Base-by-base conservation (phyloP, 2,329 filamentous ascomycete species). In the Cercospora beticola region DNA sequence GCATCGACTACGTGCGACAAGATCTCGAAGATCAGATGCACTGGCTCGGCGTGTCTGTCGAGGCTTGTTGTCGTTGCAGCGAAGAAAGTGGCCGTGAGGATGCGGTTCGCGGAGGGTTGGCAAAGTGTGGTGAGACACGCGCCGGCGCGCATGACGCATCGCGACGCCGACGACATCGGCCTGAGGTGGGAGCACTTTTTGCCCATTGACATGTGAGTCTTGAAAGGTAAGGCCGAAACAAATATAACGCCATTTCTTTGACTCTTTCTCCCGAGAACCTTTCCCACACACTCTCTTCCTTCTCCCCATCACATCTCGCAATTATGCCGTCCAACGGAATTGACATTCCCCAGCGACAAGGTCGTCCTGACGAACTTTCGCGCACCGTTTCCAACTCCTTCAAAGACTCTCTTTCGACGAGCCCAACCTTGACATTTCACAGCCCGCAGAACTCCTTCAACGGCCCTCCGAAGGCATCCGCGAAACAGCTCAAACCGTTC, bases 401-500 rank as follows among this genome's bases (percentile, higher is more conserved):
- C 66, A 73, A 72, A 56, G 70, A 73, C 56, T 83, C 89, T 77
- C 88, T 93, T 71, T 93, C 91, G 33, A 89, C 87, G 59, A 95
- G 93, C 64, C 93, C 94, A 30, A 86, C 85, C 58, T 85, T 90
- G 57, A 88, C 88, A 62, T 94, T 95, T 80, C 86, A 91, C 77
- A 94, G 92, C 72, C 90, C 90, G 36, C 83, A 88, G 40, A 86
- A 89, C 82, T 83, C 85, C 73, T 78, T 75, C 69, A 81, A 70
- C 73, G 77, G 67, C 72, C 77, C 62, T 60, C 74, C 60, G 82
- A 71, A 83, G 76, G 67, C 81, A 78, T 73, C 85, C 40, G 76
- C 83, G 9, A 97, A 97, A 82, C 90, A 90, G 74, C 84, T 99
- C 74, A 97, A 97, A 84, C 95, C 95, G 16, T 99, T 99, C 83